phyloP scores from a whole-genome alignment of 176 grass and related monocot genomes.

The Carex kokanica region DNA sequence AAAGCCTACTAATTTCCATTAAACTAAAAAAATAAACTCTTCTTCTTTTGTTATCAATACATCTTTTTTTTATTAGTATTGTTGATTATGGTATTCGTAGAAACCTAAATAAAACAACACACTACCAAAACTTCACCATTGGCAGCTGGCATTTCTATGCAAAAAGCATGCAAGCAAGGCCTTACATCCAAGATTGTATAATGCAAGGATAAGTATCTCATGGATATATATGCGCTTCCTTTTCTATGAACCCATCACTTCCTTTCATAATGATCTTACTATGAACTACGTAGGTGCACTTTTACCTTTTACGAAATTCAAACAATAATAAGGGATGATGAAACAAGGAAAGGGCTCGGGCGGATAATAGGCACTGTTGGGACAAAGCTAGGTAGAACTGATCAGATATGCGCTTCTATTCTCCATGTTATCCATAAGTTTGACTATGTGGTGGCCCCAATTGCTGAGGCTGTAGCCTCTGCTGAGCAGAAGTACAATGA shows the following conservation, averaged over 20 bases:
- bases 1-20: too few relatives aligned
- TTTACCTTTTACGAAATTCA: constrained; percentile 80
- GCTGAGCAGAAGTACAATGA: constrained; percentile 77
- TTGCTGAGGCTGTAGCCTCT: constrained; percentile 67
- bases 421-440: constrained; percentile 83
- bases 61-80: too few relatives aligned
- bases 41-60: background rate
- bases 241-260: background rate
- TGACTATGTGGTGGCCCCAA: constrained; percentile 58
- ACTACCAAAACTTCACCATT: background rate
- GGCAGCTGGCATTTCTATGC: background rate
- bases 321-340: constrained; percentile 61
- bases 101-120: background rate
- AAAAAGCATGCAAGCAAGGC: background rate
- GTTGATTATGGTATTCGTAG: background rate
- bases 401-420: constrained; percentile 79
- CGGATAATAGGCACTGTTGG: constrained; percentile 73
- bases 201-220: background rate
- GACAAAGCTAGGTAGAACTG: constrained; percentile 69
- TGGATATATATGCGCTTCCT: background rate
- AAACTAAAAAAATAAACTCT: background rate
- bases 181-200: background rate
- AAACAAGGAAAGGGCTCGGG: constrained; percentile 60
- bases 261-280: background rate
- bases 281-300: constrained; percentile 39